Base-by-base conservation (phyloP, 2,329 filamentous ascomycete genomes). In the Scedosporium apiospermum region DNA sequence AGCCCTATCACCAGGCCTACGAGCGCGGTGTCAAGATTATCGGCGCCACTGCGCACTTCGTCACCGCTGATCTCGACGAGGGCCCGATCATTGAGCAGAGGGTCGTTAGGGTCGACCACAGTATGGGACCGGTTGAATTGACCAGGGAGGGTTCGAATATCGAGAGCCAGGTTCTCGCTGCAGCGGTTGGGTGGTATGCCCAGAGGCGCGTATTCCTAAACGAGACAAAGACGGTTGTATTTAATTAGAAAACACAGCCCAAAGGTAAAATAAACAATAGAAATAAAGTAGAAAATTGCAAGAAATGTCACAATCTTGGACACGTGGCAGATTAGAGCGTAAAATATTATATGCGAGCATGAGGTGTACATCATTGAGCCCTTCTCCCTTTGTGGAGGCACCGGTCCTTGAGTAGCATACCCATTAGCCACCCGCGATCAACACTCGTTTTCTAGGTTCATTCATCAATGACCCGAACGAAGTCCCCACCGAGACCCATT, bases 1-100 rank as follows among this genome's bases (percentile, higher is more conserved):
- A 91, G 76, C 90, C 90, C 3, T 95, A 95, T 76, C 90, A 93
- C 75, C 90, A 95, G 79, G 90, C 90, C 6, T 93, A 89, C 71
- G 90, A 93, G 66, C 84, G 90, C 30, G 90, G 90, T 64, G 90
- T 95, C 67, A 95, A 95, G 82, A 93, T 95, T 68, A 92, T 93
- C 63, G 90, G 90, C 64, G 90, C 90, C 26, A 92, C 89, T 2
- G 90, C 90, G 4, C 90, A 95, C 76, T 93, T 93, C 68, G 90
- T 93, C 67, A 95, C 90, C 1, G 89, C 88, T 30, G 90, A 93
- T 74, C 75, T 95, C 65, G 90, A 95, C 70, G 90, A 95, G 78
- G 90, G 90, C 1, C 90, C 90, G 10, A 95, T 95, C 68, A 95
- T 95, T 68, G 90, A 93, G 82, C 90, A 95, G 82, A 82, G 89